Conservation (phyloP, 805 yeast species). For the Tetrapisispora namnaoensis region DNA sequence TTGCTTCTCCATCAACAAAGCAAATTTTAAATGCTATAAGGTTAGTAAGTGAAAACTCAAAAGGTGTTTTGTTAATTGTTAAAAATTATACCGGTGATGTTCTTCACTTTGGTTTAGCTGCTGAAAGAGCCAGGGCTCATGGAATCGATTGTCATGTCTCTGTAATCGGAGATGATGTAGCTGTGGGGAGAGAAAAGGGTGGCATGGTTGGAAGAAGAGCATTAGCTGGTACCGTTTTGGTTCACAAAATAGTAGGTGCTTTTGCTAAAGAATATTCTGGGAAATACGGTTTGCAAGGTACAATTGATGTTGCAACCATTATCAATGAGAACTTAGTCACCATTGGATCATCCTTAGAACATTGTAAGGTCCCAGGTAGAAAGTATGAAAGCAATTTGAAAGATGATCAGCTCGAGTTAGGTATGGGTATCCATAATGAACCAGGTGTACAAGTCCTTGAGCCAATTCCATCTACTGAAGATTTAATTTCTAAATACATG, state of each 20-base stretch:
- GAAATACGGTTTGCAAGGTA: slow-evolving; percentile 40
- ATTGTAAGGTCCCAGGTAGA: slow-evolving; percentile 84
- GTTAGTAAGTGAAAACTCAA: slow-evolving; percentile 26
- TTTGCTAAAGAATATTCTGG: slow-evolving; percentile 37
- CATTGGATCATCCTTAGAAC: slow-evolving; percentile 81
- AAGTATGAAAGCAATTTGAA: slow-evolving; percentile 44
- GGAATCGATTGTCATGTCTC: slow-evolving; percentile 67
- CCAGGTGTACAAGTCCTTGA: slow-evolving; percentile 58
- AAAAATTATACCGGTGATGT: slow-evolving; percentile 95
- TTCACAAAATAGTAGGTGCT: slow-evolving; percentile 81
- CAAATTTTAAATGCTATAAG: slow-evolving; percentile 65
- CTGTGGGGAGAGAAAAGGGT: slow-evolving; percentile 85
- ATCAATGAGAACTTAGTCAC: slow-evolving; percentile 66
- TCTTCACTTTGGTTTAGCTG: slow-evolving; percentile 84
- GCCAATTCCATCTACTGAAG: slow-evolving; percentile 59
- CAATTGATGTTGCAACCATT: slow-evolving; percentile 48
- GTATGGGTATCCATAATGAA: slow-evolving; percentile 94
- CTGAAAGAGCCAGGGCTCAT: slow-evolving; percentile 72
- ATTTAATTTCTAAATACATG: slow-evolving; percentile 46
- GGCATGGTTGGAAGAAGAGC: slow-evolving; percentile 93
- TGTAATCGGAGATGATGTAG: slow-evolving; percentile 84
- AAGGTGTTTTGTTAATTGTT: slow-evolving; percentile 68
- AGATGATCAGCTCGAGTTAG: slow-evolving; percentile 69
- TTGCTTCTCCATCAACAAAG: slow-evolving; percentile 90
- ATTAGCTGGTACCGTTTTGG: slow-evolving; percentile 79